A percentile compares a stretch with the other conserved stretches of the same genome.
phyloP scores from a whole-genome alignment of 116 monocot species.

The Papilionanthe hybrid region DNA sequence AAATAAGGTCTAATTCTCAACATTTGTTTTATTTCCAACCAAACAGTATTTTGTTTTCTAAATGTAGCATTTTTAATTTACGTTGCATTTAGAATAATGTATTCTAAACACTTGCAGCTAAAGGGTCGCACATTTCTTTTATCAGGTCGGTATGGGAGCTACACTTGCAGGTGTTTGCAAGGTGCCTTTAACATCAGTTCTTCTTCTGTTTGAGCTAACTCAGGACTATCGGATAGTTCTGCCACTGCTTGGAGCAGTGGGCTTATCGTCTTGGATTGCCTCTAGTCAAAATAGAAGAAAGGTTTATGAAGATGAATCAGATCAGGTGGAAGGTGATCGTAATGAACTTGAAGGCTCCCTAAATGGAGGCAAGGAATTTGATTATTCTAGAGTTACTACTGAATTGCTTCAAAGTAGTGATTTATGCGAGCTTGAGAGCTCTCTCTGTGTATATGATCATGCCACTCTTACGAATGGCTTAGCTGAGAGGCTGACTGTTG shows the following conservation, averaged over 20 bases:
- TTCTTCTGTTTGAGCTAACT: conserved; percentile 87
- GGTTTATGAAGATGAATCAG: conserved; percentile 9
- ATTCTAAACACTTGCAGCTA: too few relatives aligned
- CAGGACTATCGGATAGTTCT: conserved; percentile 86
- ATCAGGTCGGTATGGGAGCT: conserved; percentile 91
- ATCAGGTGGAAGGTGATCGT: conserved; percentile 13
- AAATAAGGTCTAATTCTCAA: too few relatives aligned
- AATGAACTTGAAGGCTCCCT: conserved; percentile 8
- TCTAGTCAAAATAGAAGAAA: conserved; percentile 46
- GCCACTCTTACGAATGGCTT: conserved; percentile 11
- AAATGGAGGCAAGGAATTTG: conserved; percentile 4
- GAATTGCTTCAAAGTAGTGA: conserved; percentile 20
- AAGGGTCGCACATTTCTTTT: background rate
- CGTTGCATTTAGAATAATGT: too few relatives aligned
- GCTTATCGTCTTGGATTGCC: conserved; percentile 71
- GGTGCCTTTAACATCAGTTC: conserved; percentile 83
- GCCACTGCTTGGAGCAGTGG: conserved; percentile 85
- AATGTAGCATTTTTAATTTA: too few relatives aligned
- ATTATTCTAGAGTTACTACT: conserved; percentile 7
- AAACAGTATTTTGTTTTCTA: too few relatives aligned
- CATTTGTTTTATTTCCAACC: too few relatives aligned
- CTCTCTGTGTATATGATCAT: conserved; percentile 61
- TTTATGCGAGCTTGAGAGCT: conserved; percentile 57
- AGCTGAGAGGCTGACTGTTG: conserved; percentile 41
- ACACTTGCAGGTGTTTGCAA: conserved; percentile 87